A percentile compares a stretch with the other conserved stretches of the same genome.
These are phyloP conservation scores for Misopates orontium DNA, from an alignment of 257 asterid species.

Conservation along the genomic window DNA sequence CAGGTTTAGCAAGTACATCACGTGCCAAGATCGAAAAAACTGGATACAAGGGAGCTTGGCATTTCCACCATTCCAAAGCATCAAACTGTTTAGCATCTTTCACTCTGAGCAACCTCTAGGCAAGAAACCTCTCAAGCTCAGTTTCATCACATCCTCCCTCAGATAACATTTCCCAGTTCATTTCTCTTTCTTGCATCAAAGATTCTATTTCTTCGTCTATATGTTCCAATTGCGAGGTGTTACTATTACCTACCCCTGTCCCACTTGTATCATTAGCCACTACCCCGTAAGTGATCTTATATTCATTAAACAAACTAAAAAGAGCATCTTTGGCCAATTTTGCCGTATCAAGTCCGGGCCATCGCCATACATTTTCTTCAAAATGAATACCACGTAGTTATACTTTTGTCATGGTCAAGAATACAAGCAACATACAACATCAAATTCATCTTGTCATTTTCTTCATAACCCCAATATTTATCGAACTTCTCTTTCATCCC, in stretches of 20 bases:
- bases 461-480: not conserved
- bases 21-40: not conserved
- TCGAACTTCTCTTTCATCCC: not conserved
- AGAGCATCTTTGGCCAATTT: not conserved
- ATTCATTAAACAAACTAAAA: not conserved
- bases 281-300: not conserved
- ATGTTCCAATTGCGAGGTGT: not conserved
- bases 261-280: not conserved
- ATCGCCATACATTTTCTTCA: not conserved
- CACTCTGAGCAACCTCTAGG: no score
- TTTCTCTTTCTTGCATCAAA: not conserved
- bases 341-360: not conserved
- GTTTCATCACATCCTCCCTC: not conserved
- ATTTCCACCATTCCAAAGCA: not conserved
- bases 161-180: not conserved
- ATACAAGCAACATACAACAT: not conserved
- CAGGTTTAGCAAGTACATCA: constrained; percentile 1
- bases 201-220: not conserved
- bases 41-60: not conserved
- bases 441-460: not conserved
- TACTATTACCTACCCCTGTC: not conserved
- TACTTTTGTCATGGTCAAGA: not conserved
- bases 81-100: not conserved
- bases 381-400: not conserved
- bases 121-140: not conserved